These are phyloP conservation scores for Capsicum rhomboideum DNA, from an alignment of 257 asterid genomes.

Conservation along the genomic window DNA sequence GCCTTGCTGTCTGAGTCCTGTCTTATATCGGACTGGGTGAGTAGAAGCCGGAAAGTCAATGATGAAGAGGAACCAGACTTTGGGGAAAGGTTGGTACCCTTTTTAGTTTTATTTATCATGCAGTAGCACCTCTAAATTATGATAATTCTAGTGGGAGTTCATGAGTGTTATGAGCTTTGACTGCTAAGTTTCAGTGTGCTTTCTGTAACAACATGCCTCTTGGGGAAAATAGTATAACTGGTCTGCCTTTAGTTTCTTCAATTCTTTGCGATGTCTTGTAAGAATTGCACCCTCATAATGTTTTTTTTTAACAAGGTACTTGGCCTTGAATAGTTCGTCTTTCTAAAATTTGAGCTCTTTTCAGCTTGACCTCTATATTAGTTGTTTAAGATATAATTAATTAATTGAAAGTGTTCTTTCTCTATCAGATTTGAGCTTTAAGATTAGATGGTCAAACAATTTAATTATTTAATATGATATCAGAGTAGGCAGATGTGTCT, in stretches of 20 bases:
- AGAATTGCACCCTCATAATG: background rate
- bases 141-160: background rate
- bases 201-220: background rate
- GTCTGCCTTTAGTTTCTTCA: background rate
- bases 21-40: constrained; percentile 91
- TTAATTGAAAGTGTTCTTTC: background rate
- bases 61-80: constrained; percentile 73
- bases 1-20: constrained; percentile 68
- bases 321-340: background rate
- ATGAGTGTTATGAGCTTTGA: background rate
- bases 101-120: background rate
- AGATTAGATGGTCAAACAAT: background rate
- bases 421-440: background rate
- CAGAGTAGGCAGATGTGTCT: background rate
- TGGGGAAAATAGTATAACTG: background rate
- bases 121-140: background rate
- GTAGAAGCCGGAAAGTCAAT: constrained; percentile 36
- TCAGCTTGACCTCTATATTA: background rate
- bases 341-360: background rate
- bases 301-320: background rate
- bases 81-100: constrained; percentile 75
- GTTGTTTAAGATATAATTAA: background rate
- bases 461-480: background rate
- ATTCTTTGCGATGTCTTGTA: background rate
- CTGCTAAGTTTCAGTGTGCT: background rate